Evolutionary conservation across 2,329 filamentous ascomycete species (phyloP).

Genomic region (Pestalotiopsis sp.): DNA sequence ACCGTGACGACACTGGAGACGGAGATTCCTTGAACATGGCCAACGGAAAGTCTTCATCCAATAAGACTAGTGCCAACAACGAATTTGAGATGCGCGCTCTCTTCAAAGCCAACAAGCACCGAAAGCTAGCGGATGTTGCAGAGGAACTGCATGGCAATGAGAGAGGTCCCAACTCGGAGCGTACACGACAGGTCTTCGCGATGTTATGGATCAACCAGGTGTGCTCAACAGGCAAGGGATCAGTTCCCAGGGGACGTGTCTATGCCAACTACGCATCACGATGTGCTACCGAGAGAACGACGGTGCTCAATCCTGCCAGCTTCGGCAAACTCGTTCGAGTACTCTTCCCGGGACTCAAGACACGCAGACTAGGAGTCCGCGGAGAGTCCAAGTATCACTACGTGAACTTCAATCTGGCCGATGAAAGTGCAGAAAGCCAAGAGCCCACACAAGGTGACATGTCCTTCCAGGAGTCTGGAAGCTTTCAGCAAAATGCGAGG

Average conservation of each 20-base stretch:
- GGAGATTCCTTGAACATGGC: conserved; percentile 50
- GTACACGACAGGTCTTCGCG: conserved; percentile 82
- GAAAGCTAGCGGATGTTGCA: conserved; percentile 71
- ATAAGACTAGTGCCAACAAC: conserved; percentile 74
- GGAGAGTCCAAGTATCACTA: conserved; percentile 99
- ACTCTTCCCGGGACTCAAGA: conserved; percentile 93
- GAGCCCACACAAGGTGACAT: conserved; percentile 49
- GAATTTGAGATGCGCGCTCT: conserved; percentile 80
- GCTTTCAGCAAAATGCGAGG: conserved; percentile 53
- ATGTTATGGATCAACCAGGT: conserved; percentile 83
- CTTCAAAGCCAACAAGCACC: conserved; percentile 68
- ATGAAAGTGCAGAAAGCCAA: conserved; percentile 54
- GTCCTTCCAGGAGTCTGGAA: conserved; percentile 49
- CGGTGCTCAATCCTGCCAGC: conserved; percentile 92
- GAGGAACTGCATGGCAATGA: conserved; percentile 78
- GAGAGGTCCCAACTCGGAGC: conserved; percentile 77
- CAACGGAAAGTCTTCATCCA: conserved; percentile 56
- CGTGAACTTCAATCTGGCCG: conserved; percentile 64
- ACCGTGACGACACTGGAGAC: conserved; percentile 61
- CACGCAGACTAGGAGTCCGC: conserved; percentile 84
- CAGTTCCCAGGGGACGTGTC: conserved; percentile 88
- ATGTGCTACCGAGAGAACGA: conserved; percentile 91
- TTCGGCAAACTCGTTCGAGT: conserved; percentile 97
- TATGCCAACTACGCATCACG: conserved; percentile 94
- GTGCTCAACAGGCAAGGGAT: conserved; percentile 75